Conservation (phyloP, 169 alveolate species). For the Ophryocystis elektroscirrha region DNA sequence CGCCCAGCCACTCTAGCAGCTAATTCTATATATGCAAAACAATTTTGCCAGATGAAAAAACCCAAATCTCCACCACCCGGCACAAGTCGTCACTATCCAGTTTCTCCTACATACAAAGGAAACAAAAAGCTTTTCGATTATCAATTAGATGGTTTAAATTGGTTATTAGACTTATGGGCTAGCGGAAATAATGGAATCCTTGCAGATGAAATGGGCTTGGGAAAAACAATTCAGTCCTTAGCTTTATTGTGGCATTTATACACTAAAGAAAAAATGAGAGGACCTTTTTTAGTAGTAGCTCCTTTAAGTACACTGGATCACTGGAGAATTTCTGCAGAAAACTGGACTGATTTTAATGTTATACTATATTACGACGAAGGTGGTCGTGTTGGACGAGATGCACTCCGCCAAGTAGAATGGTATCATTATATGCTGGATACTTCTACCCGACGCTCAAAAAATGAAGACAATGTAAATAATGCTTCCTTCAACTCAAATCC, state of each 20-base stretch:
- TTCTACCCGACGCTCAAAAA: background rate
- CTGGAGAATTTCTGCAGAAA: conserved; percentile 74
- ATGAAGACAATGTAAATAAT: background rate
- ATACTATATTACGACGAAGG: conserved; percentile 75
- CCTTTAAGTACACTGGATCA: conserved; percentile 85
- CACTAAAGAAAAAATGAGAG: conserved; percentile 47
- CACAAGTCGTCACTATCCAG: too few species aligned
- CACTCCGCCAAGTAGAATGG: conserved; percentile 48
- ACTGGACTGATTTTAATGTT: conserved; percentile 67
- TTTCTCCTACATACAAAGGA: too few species aligned
- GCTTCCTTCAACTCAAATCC: conserved; percentile 17
- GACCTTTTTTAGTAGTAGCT: conserved; percentile 71
- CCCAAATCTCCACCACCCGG: too few species aligned
- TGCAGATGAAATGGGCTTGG: conserved; percentile 88
- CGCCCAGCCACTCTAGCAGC: too few species aligned
- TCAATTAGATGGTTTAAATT: conserved; percentile 73
- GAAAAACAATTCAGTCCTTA: conserved; percentile 74
- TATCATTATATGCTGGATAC: too few species aligned
- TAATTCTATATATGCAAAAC: too few species aligned
- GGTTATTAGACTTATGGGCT: conserved; percentile 75
- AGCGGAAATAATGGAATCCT: too few species aligned
- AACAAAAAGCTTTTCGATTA: too few species aligned
- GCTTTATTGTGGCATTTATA: conserved; percentile 58
- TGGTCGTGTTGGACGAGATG: conserved; percentile 58
- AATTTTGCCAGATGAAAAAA: too few species aligned